These are phyloP conservation scores for Inga oerstediana DNA, from an alignment of 306 rosid species.

Conservation along the genomic window DNA sequence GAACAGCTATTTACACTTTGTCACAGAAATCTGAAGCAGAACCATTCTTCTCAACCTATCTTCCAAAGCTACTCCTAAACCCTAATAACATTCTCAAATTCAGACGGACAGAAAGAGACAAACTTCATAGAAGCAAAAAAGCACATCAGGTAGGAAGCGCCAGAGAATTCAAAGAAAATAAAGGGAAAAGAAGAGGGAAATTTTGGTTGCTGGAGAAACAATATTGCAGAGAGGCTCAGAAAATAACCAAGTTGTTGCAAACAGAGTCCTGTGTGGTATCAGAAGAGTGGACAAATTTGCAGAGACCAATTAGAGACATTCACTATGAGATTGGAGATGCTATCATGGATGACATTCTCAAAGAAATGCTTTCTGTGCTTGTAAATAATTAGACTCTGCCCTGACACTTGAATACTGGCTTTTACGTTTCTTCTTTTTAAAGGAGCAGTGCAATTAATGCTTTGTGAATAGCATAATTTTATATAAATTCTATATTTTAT, in stretches of 20 bases:
- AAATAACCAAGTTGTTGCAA: constrained; percentile 19
- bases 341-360: constrained; percentile 47
- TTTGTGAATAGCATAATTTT: neutral
- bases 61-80: constrained; percentile 40
- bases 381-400: neutral
- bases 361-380: constrained; percentile 36
- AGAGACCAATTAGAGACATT: constrained; percentile 30
- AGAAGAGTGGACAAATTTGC: constrained; percentile 41
- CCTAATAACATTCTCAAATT: constrained; percentile 37
- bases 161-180: constrained; percentile 12
- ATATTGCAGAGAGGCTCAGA: constrained; percentile 20
- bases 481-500: neutral
- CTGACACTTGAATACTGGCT: neutral
- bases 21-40: constrained; percentile 34
- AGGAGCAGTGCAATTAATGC: neutral
- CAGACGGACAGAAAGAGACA: constrained; percentile 19
- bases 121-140: constrained; percentile 27
- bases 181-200: constrained; percentile 26
- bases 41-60: constrained; percentile 29
- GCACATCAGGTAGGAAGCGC: constrained; percentile 18
- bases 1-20: constrained; percentile 6
- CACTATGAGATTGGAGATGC: constrained; percentile 47
- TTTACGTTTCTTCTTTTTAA: neutral
- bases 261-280: constrained; percentile 24
- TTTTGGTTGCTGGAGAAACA: constrained; percentile 38